These are phyloP conservation scores for Pisolithus tinctorius DNA, from an alignment of 768 basidiomycete genomes.

Conservation along the genomic window DNA sequence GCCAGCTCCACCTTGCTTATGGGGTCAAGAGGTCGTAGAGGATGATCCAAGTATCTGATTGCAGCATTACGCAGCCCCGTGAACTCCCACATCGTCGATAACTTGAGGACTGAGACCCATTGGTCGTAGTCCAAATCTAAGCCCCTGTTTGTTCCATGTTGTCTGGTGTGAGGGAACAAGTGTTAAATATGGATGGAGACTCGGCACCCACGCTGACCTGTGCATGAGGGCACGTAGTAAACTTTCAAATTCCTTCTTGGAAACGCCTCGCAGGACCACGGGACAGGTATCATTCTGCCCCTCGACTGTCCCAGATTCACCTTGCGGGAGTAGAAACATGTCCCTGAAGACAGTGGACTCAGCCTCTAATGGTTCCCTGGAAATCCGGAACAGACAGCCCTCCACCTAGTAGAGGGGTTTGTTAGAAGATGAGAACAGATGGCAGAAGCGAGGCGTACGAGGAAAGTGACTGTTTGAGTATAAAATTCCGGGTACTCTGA, in stretches of 20 bases:
- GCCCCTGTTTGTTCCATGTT: not conserved
- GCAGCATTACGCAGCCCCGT: not conserved
- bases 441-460: constrained; percentile 1
- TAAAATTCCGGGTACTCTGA: constrained; percentile 6
- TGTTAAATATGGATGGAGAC: not conserved
- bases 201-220: constrained; percentile 2
- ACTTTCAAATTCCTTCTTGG: constrained; percentile 12
- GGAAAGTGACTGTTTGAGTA: constrained; percentile 9
- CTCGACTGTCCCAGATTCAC: not conserved
- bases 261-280: constrained; percentile 8
- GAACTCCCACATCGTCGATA: not conserved
- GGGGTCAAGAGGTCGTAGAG: not conserved
- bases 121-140: not conserved
- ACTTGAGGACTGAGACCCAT: not conserved
- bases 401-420: constrained; percentile 11
- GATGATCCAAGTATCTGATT: not conserved
- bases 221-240: constrained; percentile 11
- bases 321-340: constrained; percentile 14
- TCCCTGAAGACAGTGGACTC: constrained; percentile 15
- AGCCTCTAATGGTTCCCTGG: constrained; percentile 9
- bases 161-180: not conserved
- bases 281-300: constrained; percentile 11
- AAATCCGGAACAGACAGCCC: constrained; percentile 13
- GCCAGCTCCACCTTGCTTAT: not conserved
- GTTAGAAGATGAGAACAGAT: not conserved